Conservation (phyloP, 768 basidiomycete genomes). For the Ramaria rubella region DNA sequence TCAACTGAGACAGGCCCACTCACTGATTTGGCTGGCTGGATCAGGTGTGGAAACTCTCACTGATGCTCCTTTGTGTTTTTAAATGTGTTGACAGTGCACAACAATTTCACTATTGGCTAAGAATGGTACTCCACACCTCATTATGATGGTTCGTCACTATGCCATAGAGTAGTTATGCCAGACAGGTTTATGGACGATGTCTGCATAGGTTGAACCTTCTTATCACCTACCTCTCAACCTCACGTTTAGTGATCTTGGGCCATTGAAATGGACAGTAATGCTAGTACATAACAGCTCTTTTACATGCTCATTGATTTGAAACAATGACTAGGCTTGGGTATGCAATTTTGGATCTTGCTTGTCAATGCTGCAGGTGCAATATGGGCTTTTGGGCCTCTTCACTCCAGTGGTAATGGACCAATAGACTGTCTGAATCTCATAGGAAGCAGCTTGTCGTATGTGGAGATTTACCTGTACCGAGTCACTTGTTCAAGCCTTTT, state of each 20-base stretch:
- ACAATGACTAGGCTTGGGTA: background rate
- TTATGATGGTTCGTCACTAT: background rate
- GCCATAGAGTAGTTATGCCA: background rate
- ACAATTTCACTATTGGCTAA: background rate
- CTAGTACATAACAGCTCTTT: slow-evolving; percentile 22
- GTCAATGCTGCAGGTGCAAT: background rate
- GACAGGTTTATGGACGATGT: background rate
- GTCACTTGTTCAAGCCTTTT: background rate
- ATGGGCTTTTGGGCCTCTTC: background rate
- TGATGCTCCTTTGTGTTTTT: background rate
- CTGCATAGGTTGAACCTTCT: background rate
- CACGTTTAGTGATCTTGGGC: slow-evolving; percentile 24
- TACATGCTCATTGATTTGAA: background rate
- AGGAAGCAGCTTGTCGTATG: background rate
- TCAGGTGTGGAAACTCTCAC: background rate
- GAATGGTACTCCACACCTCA: background rate
- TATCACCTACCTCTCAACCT: background rate
- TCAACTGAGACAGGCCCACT: background rate
- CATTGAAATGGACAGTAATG: slow-evolving; percentile 36
- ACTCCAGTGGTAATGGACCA: slow-evolving; percentile 1
- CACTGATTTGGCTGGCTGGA: slow-evolving; percentile 5
- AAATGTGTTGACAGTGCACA: background rate
- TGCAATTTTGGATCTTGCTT: slow-evolving; percentile 3
- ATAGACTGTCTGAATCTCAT: background rate
- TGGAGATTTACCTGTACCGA: slow-evolving; percentile 2